Base-by-base conservation (phyloP, 768 basidiomycete genomes). In the Cystobasidium tubakii region DNA sequence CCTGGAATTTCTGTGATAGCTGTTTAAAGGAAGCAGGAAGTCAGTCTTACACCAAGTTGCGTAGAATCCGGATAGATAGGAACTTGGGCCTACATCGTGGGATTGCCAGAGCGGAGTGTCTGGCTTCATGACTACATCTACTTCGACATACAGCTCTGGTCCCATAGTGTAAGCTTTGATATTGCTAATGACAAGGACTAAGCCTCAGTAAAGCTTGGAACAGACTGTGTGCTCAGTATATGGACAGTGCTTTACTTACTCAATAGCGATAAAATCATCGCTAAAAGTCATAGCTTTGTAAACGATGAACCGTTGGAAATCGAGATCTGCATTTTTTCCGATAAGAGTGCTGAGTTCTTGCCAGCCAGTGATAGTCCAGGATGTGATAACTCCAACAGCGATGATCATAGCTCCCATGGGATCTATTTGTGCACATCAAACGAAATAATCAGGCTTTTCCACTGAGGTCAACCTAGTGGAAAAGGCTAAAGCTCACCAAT, bases 281-380 rank as follows among this genome's bases (percentile, higher is more conserved):
- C 87, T 89, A 82, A 96, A 98, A 7, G 92, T 97, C 81, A 87
- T 86, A 0, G 89, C 86, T 78, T 98, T 98, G 85, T 97, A 98
- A 72, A 90, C 33, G 33, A 74, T 63, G n/a, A 76, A 53, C 25
- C 67, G 75, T 31, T 91, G 82, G 80, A 96, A 96, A 19, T 94
- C 90, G 76, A 89, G 87, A 1, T 92, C 89, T 1, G 95, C 96
- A 0, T 92, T 89, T 82, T 89, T 91, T 39, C 96, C 96, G 0
- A 92, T 92, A 53, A 99, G 84, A 31, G 21, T 90, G 86, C 74
- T 87, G 87, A 77, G 97, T 97, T 80, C 97, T 29, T 70, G 60
- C 50, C 53, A 62, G 66, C 27, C 57, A 31, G 25, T 27, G 29
- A 55, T 27, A n/a, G 9, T 33, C 25, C 44, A 71, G 67, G 46